Conservation (phyloP, 495 filamentous ascomycete genomes). For the Aspergillus nanangensis region DNA sequence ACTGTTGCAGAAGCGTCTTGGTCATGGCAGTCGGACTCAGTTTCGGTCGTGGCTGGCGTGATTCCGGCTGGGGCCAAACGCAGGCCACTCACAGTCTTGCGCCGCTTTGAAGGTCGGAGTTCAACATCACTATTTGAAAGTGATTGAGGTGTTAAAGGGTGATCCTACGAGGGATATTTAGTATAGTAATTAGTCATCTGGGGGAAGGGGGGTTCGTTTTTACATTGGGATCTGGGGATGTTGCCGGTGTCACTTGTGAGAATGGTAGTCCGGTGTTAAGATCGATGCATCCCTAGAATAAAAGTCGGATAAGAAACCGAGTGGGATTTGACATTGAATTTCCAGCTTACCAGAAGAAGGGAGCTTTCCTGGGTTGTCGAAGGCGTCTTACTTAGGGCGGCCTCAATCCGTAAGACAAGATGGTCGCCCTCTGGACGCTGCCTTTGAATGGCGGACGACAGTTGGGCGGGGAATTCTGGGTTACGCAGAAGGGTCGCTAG, state of each 20-base stretch:
- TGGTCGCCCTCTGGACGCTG: background rate
- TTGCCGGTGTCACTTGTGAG: background rate
- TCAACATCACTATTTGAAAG: background rate
- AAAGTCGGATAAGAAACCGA: background rate
- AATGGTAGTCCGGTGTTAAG: conserved; percentile 6
- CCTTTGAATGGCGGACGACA: conserved; percentile 3
- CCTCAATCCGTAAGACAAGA: conserved; percentile 8
- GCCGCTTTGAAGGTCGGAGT: conserved; percentile 5
- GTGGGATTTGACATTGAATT: background rate
- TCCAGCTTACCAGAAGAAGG: conserved; percentile 4
- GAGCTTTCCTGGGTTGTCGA: background rate
- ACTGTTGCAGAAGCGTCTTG: background rate
- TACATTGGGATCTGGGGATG: conserved; percentile 5
- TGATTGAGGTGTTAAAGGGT: background rate
- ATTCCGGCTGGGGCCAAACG: background rate
- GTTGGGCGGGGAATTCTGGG: conserved; percentile 6
- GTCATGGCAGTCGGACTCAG: background rate
- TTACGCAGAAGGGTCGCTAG: conserved; percentile 9
- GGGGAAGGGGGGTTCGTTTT: background rate
- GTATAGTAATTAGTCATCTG: background rate
- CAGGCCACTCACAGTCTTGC: conserved; percentile 15
- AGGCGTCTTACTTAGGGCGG: background rate
- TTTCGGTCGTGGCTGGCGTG: background rate
- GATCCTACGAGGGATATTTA: background rate
- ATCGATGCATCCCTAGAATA: conserved; percentile 12